Percentiles rank a stretch among this genome's conserved stretches.
These are phyloP conservation scores for Syncephalis fuscata DNA, from an alignment of 371 early-diverging fungal species.

Conservation along the genomic window DNA sequence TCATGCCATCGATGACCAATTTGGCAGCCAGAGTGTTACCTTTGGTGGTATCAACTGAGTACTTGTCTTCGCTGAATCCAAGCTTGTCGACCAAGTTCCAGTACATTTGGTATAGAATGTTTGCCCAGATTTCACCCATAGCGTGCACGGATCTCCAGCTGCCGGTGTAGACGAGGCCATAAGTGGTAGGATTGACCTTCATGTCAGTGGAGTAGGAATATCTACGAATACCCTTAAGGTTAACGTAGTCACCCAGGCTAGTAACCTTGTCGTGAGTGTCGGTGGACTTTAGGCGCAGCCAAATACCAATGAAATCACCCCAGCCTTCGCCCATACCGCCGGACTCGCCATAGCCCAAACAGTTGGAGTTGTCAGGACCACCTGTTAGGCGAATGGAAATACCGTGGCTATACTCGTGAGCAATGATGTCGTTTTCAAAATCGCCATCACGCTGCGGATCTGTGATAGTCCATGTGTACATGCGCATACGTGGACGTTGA, in stretches of 20 bases:
- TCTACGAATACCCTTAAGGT: slow-evolving; percentile 67
- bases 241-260: slow-evolving; percentile 66
- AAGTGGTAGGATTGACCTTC: slow-evolving; percentile 76
- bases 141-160: slow-evolving; percentile 78
- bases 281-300: slow-evolving; percentile 42
- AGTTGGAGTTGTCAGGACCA: slow-evolving; percentile 25
- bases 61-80: slow-evolving; percentile 35
- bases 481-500: slow-evolving; percentile 14
- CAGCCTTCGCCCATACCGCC: slow-evolving; percentile 59
- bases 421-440: slow-evolving; percentile 7
- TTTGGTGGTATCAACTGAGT: slow-evolving; percentile 6
- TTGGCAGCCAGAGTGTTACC: slow-evolving; percentile 79
- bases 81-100: slow-evolving; percentile 54
- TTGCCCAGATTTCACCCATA: slow-evolving; percentile 94
- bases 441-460: slow-evolving; percentile 18
- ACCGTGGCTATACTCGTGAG: slow-evolving; percentile 25
- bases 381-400: slow-evolving; percentile 28
- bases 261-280: slow-evolving; percentile 22
- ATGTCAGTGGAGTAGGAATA: slow-evolving; percentile 73
- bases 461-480: slow-evolving; percentile 18
- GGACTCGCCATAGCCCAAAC: slow-evolving; percentile 10
- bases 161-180: slow-evolving; percentile 78
- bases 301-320: slow-evolving; percentile 83
- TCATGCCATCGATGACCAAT: slow-evolving; percentile 84
- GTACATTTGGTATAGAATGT: slow-evolving; percentile 78